Conservation (phyloP, 352 stramenopile species). For the Phytophthora citrophthora region DNA sequence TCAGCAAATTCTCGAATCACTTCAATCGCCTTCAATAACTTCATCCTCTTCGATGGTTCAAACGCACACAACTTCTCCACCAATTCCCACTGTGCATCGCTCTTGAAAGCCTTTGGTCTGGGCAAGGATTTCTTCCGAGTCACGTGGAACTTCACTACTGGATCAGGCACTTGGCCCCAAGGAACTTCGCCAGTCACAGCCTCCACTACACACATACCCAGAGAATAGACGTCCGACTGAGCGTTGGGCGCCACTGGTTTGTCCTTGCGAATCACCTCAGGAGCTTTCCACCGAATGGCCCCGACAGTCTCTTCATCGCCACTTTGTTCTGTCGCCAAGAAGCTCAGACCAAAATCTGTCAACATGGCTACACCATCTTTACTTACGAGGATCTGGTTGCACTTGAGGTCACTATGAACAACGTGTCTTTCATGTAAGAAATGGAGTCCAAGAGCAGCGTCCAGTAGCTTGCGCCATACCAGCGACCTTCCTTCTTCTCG, state of each 20-base stretch:
- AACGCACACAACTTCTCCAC: neutral
- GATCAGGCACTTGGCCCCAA: neutral
- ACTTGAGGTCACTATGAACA: neutral
- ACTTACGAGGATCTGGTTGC: neutral
- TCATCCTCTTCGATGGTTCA: neutral
- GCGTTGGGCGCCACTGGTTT: neutral
- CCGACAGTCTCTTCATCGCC: neutral
- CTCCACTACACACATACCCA: neutral
- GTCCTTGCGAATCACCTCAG: neutral
- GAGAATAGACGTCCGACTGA: neutral
- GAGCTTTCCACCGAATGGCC: neutral
- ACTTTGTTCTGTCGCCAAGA: neutral
- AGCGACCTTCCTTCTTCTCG: neutral
- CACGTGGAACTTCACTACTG: neutral
- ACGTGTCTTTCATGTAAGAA: neutral
- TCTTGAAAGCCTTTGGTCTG: neutral
- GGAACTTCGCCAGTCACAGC: neutral
- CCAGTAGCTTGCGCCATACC: neutral
- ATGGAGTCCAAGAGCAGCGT: neutral
- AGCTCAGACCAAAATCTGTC: neutral
- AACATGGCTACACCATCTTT: neutral
- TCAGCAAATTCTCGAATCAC: neutral
- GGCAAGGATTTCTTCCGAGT: neutral
- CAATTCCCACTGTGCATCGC: neutral
- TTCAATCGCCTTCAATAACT: neutral